phyloP scores from a whole-genome alignment of 1,284 basidiomycete species.

The Laetiporus sulphureus region DNA sequence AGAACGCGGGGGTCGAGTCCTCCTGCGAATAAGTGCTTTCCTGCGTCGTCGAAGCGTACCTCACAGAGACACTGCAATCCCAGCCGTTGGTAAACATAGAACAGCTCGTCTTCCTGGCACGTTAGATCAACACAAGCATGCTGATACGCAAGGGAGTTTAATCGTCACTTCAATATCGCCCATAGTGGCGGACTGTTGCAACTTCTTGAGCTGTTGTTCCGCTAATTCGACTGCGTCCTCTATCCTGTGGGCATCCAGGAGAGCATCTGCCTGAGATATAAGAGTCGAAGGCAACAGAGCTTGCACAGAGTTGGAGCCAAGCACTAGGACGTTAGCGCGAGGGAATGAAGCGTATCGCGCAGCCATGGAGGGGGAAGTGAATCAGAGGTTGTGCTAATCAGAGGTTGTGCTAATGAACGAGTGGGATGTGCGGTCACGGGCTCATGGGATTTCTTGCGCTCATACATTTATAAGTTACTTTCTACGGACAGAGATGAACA shows the following conservation, averaged over 20 bases:
- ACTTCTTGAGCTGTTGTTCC: conserved; percentile 51
- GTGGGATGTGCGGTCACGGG: not conserved
- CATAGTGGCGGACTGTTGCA: conserved; percentile 41
- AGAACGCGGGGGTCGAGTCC: conserved; percentile 71
- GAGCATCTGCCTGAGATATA: conserved; percentile 65
- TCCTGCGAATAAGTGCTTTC: conserved; percentile 64
- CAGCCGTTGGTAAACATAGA: conserved; percentile 72
- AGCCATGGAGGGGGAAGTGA: not conserved
- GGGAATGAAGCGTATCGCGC: conserved; percentile 33
- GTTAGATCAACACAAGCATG: not conserved
- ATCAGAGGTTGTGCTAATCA: not conserved
- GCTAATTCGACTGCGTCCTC: conserved; percentile 60
- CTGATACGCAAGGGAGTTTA: not conserved
- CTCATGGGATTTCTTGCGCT: no score
- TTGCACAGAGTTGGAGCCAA: conserved; percentile 55
- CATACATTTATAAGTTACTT: no score
- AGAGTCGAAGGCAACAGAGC: conserved; percentile 68
- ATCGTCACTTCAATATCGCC: conserved; percentile 45
- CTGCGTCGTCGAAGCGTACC: conserved; percentile 73
- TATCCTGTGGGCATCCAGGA: conserved; percentile 58
- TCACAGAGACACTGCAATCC: conserved; percentile 68
- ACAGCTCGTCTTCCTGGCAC: conserved; percentile 52
- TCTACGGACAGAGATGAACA: no score
- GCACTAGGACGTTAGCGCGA: conserved; percentile 57
- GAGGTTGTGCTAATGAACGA: not conserved